Evolutionary conservation across 768 basidiomycete species (phyloP), one percentile per base, ranked within the genome.

Genomic region (Lactarius vividus): DNA sequence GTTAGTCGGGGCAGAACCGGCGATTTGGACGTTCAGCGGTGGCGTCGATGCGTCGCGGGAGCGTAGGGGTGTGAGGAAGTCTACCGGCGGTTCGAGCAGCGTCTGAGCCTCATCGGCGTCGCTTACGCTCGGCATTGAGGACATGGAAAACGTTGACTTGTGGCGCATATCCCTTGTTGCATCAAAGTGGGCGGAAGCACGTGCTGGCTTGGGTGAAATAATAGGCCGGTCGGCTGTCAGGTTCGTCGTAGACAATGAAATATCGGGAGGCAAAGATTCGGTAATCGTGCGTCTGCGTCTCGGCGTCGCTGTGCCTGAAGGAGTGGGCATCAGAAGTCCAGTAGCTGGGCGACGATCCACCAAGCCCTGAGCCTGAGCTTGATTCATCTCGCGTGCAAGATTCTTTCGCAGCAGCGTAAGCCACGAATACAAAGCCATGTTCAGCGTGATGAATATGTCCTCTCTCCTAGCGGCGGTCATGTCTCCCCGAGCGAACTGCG

Each of bases 381-480:
- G 88, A 28, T 91, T 89, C 83, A 94, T 84, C 73, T 93, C 92
- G 62, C 88, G 79, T 16, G 86, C 80, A 70, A 92, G 77, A 66
- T 85, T 90, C 75, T 91, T 92, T 64, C 89, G 85, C 46, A 92
- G 80, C 28, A 88, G 75, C 1, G 89, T 91, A 54, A 94, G 82
- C 90, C 91, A 92, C 10, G 89, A 84, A 72, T 93, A 93, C 2
- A 93, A 78, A 0, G 88, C 83, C 72, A 92, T 85, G 77, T 94
- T 94, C 69, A 94, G 80, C 4, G 91, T 88, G 75, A 94, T 91
- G 75, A 88, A 93, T 62, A 94, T 92, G 69, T 91, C 89, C 70
- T 92, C 88, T 35, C 82, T 79, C 58, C 85, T 83, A 69, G 80
- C 72, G 20, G 59, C 53, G 78, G 75, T 78, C 29, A 81, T 83